Evolutionary conservation across 768 basidiomycete species (phyloP), one percentile per base, ranked within the genome.

Genomic region (Auricularia sp.): DNA sequence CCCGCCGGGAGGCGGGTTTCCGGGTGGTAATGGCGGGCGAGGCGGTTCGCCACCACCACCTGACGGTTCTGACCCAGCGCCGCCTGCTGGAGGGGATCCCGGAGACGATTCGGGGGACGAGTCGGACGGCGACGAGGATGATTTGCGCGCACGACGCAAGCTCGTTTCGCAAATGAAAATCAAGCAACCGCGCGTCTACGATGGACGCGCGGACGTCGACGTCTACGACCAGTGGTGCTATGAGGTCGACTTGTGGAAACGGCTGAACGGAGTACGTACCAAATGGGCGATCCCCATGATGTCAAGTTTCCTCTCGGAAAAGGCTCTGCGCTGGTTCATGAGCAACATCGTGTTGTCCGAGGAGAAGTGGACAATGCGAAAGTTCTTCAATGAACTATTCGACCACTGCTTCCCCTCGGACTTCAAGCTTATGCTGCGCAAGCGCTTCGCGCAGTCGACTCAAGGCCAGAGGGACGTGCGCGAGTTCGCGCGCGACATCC

Each of bases 321-420:
- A 68, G 0, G 77, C 77, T 0, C 72, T 73, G 59, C 67, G 75
- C 10, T 77, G 75, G 47, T 79, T 77, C 44, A 68, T 70, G 0
- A 66, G 70, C n/a, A 67, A 71, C 11, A 74, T 78, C 0, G 67
- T 76, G 0, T 61, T 65, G 1, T 70, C 71, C 4, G 63, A 69
- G 0, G 63, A 71, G 3, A 43, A 68, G 0, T 79, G 76, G 76
- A 65, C 35, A 0, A 36, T 78, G 0, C 36, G 66, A 7, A 33
- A 69, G 1, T 77, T 78, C 64, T 77, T 76, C 61, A 23, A 63
- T 3, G 72, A 70, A 35, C 16, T 79, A n/a, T 78, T 76, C 62
- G 69, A 77, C 23, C 75, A 75, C 33, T 77, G 77, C 39, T 79
- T 79, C 67, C 77, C 77, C 0, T 60, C 71, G 0, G 66, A 75